Evolutionary conservation across 441 rosid genomes (phyloP), one percentile per base, ranked within the genome.

Genomic region (Euphorbia schlechtendalii): DNA sequence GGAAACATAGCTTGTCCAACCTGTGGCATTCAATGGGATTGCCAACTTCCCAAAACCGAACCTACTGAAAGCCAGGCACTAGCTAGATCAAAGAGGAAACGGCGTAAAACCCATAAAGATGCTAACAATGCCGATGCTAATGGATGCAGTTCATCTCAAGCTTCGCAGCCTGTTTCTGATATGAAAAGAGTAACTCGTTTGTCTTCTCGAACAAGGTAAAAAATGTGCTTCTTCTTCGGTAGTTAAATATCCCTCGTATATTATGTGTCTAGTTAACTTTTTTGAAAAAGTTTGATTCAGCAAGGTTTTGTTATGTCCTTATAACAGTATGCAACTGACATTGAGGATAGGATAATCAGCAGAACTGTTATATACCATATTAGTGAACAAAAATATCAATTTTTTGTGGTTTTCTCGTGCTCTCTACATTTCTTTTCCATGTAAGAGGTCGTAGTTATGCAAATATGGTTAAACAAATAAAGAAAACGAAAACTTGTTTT

Each of bases 21-120:
- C 51, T 90, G 97, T 68, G 82, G 82, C 52, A 77, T 65, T 64
- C 77, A 67, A 54, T 88, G 98, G 94, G 81, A 55, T 34, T 77
- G 65, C 54, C 56, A 59, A 60, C 27, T 64, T 18, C 73, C 84
- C 21, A 73, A 81, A 74, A 61, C 40, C 18, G 93, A 87, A 82
- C 48, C 70, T 46, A 62, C 3, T 20, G 71, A 72, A 65, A 78
- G 65, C 63, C 88, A 81, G 67, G 68, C 74, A 62, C 59, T 78
- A 67, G 49, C 41, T 30, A 72, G 71, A 68, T 54, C 83, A 66
- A 80, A 65, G 73, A 86, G 75, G 72, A 82, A 69, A 83, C 79
- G 75, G 68, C 81, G 59, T 58, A 77, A 73, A 71, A 56, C 69
- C 32, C 63, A 64, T 11, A 30, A 34, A 73, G 69, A 66, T 51